phyloP scores from a whole-genome alignment of 2,329 filamentous ascomycete genomes.

The Diplodia intermedia region DNA sequence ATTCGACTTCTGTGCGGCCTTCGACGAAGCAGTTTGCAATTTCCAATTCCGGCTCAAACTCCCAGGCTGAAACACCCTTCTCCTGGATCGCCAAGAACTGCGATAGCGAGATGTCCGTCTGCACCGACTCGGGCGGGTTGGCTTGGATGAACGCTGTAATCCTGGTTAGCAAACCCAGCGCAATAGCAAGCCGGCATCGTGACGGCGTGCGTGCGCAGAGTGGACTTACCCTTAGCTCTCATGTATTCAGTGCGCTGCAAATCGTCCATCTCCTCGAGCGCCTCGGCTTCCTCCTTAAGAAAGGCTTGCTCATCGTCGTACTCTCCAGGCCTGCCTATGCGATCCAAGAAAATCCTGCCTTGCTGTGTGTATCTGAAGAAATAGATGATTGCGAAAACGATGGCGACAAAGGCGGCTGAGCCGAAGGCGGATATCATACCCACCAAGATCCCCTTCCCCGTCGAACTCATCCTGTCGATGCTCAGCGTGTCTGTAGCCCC shows the following conservation, averaged over 20 bases:
- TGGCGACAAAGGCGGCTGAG: constrained; percentile 81
- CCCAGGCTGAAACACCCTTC: constrained; percentile 99
- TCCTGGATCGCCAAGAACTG: constrained; percentile 98
- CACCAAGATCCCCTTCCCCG: constrained; percentile 84
- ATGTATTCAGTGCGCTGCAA: constrained; percentile 88
- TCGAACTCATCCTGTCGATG: constrained; percentile 54
- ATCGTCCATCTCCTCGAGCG: constrained; percentile 94
- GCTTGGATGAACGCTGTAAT: constrained; percentile 83
- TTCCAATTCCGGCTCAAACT: constrained; percentile 98
- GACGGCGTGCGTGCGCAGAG: background rate
- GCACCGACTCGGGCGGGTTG: constrained; percentile 92
- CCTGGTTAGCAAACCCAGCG: constrained; percentile 13
- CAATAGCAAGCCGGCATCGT: background rate
- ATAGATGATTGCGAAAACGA: constrained; percentile 83
- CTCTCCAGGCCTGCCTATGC: constrained; percentile 90
- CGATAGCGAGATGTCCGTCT: constrained; percentile 96
- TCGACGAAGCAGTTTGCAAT: constrained; percentile 99
- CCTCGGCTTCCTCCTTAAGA: constrained; percentile 90
- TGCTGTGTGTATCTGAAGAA: constrained; percentile 90
- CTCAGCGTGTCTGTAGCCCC: constrained; percentile 15
- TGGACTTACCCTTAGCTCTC: constrained; percentile 82
- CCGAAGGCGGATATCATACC: constrained; percentile 94
- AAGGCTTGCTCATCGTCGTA: constrained; percentile 98
- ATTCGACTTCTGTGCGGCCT: constrained; percentile 94
- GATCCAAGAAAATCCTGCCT: constrained; percentile 90